Evolutionary conservation across 495 filamentous ascomycete species (phyloP), one percentile per base, ranked within the genome.

Genomic region (Xylaria telfairii): DNA sequence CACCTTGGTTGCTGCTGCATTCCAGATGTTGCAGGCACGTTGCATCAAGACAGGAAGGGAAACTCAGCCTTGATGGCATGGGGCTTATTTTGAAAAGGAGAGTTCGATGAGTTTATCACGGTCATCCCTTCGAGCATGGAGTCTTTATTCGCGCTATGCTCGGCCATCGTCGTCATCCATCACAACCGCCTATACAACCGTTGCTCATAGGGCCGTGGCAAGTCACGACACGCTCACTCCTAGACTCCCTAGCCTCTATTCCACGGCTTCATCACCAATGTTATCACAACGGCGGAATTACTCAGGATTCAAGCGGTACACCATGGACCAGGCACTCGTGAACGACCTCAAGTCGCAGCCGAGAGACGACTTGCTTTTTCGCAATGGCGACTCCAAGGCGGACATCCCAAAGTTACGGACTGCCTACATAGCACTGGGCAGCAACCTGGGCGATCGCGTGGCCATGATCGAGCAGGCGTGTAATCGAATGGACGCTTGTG

Each of bases 401-500:
- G 70, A 41, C 12, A 21, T 15, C 21, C 71, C 71, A 0, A 72
- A 47, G 34, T 73, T 65, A 56, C 70, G 77, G 69, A 81, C 78
- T 44, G 94, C 91, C 0, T 97, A 91, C 74, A 90, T 99, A 73
- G 96, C 96, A 12, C 81, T 99, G 7, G 96, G 96, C 7, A 97
- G 95, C 79, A 99, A 99, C 82, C 80, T 97, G 24, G 96, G 96
- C 13, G 93, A 98, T 78, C 90, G 94, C 34, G 83, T 96, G 44
- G 85, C 82, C 46, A 91, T 89, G 87, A 95, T 99, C 57, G 93
- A 97, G 79, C 82, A 85, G 68, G 95, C 96, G 1, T 93, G 93
- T 78, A 84, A 83, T 57, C 87, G 91, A 75, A 92, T 99, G 89
- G 87, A 91, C 63, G 78, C 81, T 37, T 83, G 88, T 42, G 89